Evolutionary conservation across 2,329 filamentous ascomycete species (phyloP), one percentile per base, ranked within the genome.

Genomic region (Venturia pyrina): DNA sequence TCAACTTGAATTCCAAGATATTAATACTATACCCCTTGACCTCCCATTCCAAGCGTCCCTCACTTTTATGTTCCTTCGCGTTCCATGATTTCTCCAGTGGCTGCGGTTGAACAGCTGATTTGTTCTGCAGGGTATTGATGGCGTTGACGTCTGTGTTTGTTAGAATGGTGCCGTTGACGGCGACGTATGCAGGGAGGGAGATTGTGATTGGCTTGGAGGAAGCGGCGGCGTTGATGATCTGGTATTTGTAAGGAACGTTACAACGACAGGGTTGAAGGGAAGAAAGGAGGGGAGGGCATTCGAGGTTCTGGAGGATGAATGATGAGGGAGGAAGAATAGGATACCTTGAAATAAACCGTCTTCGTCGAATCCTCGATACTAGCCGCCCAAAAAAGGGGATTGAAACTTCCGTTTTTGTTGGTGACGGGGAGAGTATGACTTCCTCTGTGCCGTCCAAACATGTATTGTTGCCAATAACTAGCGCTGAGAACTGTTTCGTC

Each of bases 341-440:
- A 28, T 6, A 68, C 67, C 67, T 69, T 70, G 21, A 69, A 32
- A 37, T 68, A 69, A n/a, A 69, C 62, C 8, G 43, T 64, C 4
- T 64, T 65, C 15, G 56, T 64, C 2, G 65, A 41, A 17, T 68
- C 68, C 46, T 73, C 69, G 37, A 73, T 72, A 21, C 69, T 71
- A 24, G 71, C 70, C 11, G 69, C 70, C 73, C 73, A 74, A 67
- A 69, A 74, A 21, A 74, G 59, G 15, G 72, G 72, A 64, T 73
- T 71, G 65, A 73, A 70, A 59, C 71, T 66, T 15, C 72, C 74
- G 44, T 66, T 68, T 17, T 68, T 69, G 59, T 70, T 71, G 17
- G 63, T 68, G 19, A 73, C 69, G 5, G 74, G 73, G 37, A 76
- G 62, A 1, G 70, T 74, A 50, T 73, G 69, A 0, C 70, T 69